Percentiles rank a stretch among this genome's conserved stretches.
These are phyloP conservation scores for Acanthamoeba healyi DNA, from an alignment of 208 protist species.

Conservation along the genomic window DNA sequence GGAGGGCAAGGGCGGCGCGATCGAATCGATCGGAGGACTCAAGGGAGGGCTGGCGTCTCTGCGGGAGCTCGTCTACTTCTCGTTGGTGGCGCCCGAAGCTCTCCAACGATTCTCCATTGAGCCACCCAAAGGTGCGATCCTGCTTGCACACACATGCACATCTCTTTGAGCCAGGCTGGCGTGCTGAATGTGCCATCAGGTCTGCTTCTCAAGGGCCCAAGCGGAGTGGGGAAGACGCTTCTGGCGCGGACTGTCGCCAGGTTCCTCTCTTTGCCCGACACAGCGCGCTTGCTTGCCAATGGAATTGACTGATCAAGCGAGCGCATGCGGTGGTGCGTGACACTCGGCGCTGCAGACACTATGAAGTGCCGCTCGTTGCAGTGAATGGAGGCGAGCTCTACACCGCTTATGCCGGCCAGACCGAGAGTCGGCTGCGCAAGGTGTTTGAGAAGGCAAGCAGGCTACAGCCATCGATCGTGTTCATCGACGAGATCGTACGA, in stretches of 20 bases:
- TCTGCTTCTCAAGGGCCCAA: constrained; percentile 96
- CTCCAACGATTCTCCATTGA: constrained; percentile 31
- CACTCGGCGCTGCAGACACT: too few species aligned
- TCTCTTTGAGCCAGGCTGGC: too few species aligned
- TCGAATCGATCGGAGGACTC: constrained; percentile 10
- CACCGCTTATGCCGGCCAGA: not conserved
- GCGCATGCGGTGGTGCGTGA: too few species aligned
- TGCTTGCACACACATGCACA: too few species aligned
- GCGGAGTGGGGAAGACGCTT: constrained; percentile 94
- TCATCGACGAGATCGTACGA: constrained; percentile 82
- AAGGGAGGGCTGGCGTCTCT: constrained; percentile 12
- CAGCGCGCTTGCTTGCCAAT: too few species aligned
- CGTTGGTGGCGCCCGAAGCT: not conserved
- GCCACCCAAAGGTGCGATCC: not conserved
- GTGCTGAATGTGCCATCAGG: constrained; percentile 84
- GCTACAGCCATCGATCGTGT: constrained; percentile 57
- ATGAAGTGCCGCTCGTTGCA: not conserved
- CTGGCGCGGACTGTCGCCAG: constrained; percentile 60
- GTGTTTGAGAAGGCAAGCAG: constrained; percentile 66
- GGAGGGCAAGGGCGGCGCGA: not conserved
- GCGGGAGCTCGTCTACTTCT: constrained; percentile 48
- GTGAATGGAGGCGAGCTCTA: constrained; percentile 43
- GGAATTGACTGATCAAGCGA: too few species aligned
- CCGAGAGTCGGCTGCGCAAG: constrained; percentile 49
- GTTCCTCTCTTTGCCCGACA: too few species aligned